A percentile compares a stretch with the other conserved stretches of the same genome.
Conservation (phyloP, 352 stramenopile species). For the Pythium utonaiense region DNA sequence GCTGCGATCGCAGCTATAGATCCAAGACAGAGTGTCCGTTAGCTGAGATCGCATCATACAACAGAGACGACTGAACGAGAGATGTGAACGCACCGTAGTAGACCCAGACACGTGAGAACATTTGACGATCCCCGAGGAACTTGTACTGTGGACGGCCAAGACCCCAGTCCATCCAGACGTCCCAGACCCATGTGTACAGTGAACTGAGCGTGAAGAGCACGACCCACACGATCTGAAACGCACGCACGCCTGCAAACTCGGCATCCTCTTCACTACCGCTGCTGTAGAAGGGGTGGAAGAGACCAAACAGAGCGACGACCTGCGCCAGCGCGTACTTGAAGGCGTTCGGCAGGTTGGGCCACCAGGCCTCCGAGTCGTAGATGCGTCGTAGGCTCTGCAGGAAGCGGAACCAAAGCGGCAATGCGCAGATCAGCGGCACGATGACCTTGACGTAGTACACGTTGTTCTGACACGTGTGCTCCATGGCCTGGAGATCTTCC, state of each 20-base stretch:
- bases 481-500: slow-evolving; percentile 18
- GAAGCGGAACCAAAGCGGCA: slow-evolving; percentile 96
- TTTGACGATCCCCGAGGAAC: slow-evolving; percentile 76
- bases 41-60: background rate
- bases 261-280: slow-evolving; percentile 20
- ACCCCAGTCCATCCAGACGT: slow-evolving; percentile 87
- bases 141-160: slow-evolving; percentile 76
- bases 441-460: slow-evolving; percentile 94
- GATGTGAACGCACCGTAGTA: slow-evolving; percentile 45
- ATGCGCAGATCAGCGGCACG: slow-evolving; percentile 92
- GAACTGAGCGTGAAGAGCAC: slow-evolving; percentile 77
- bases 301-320: slow-evolving; percentile 78
- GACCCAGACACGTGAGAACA: slow-evolving; percentile 78
- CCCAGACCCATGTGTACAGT: slow-evolving; percentile 80
- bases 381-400: slow-evolving; percentile 95
- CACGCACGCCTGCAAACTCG: slow-evolving; percentile 8
- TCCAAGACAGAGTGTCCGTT: background rate
- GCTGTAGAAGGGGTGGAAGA: slow-evolving; percentile 82
- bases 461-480: slow-evolving; percentile 45
- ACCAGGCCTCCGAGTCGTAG: slow-evolving; percentile 93
- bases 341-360: slow-evolving; percentile 94
- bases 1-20: slow-evolving; percentile 54
- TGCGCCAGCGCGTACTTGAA: slow-evolving; percentile 93
- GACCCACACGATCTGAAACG: slow-evolving; percentile 71
- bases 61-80: background rate